Conservation (phyloP, 768 basidiomycete genomes). For the Trametes cingulata region DNA sequence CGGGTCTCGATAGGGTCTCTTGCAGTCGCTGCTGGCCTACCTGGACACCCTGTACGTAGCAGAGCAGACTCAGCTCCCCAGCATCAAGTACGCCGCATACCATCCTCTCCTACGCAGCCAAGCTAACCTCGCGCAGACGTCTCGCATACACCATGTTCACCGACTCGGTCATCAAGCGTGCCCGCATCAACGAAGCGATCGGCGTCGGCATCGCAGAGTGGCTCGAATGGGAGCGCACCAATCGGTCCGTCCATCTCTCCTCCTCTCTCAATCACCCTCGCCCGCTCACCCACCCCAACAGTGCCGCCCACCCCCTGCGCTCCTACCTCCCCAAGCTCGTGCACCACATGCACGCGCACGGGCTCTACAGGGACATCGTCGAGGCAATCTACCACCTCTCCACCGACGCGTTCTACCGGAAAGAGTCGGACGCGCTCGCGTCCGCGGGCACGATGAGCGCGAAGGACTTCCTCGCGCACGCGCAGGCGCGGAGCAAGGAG, state of each 20-base stretch:
- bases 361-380: conserved; percentile 55
- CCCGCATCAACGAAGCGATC: conserved; percentile 44
- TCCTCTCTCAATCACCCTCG: neutral
- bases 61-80: conserved; percentile 37
- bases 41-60: conserved; percentile 68
- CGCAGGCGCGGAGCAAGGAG: conserved; percentile 48
- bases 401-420: conserved; percentile 54
- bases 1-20: conserved; percentile 43
- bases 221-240: conserved; percentile 55
- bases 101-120: neutral
- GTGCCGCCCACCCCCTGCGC: conserved; percentile 42
- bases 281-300: conserved; percentile 21
- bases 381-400: conserved; percentile 54
- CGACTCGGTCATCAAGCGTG: conserved; percentile 50
- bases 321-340: conserved; percentile 51
- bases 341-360: conserved; percentile 54
- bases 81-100: conserved; percentile 46
- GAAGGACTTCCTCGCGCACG: conserved; percentile 53
- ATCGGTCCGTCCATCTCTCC: conserved; percentile 33
- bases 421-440: conserved; percentile 46
- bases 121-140: conserved; percentile 31
- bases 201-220: conserved; percentile 49
- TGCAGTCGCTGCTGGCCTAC: conserved; percentile 67
- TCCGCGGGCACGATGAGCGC: conserved; percentile 44
- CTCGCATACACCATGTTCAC: conserved; percentile 60